phyloP scores from a whole-genome alignment of 768 basidiomycete species.

The Naganishia onofrii region DNA sequence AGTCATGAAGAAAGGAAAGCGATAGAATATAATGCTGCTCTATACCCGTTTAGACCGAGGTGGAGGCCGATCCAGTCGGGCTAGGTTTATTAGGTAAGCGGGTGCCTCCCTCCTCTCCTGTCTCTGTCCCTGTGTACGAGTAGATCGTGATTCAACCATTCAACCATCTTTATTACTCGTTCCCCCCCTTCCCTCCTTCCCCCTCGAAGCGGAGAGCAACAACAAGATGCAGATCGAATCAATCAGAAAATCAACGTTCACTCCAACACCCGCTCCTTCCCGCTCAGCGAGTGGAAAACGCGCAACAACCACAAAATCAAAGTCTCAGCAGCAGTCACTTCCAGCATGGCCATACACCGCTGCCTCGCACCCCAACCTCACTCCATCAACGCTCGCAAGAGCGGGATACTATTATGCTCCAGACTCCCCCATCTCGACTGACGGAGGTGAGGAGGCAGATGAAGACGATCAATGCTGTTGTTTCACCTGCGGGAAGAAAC shows the following conservation, averaged over 20 bases:
- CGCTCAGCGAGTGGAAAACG: background rate
- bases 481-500: conserved; percentile 75
- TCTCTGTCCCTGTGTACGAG: background rate
- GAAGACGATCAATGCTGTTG: conserved; percentile 61
- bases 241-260: background rate
- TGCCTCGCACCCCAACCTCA: conserved; percentile 61
- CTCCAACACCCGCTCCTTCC: background rate
- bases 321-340: conserved; percentile 53
- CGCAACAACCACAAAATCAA: conserved; percentile 50
- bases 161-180: background rate
- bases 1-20: no score
- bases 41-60: background rate
- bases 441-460: no score
- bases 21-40: no score
- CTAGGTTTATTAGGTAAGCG: no score
- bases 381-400: conserved; percentile 69
- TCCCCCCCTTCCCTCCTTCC: background rate
- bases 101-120: background rate
- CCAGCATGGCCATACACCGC: conserved; percentile 69
- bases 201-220: background rate
- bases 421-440: background rate
- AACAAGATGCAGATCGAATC: background rate
- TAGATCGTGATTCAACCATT: conserved; percentile 1
- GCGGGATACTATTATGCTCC: conserved; percentile 88
- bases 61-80: background rate